A percentile compares a stretch with the other conserved stretches of the same genome.
phyloP scores from a whole-genome alignment of 768 basidiomycete genomes.

The Zangia roseola region DNA sequence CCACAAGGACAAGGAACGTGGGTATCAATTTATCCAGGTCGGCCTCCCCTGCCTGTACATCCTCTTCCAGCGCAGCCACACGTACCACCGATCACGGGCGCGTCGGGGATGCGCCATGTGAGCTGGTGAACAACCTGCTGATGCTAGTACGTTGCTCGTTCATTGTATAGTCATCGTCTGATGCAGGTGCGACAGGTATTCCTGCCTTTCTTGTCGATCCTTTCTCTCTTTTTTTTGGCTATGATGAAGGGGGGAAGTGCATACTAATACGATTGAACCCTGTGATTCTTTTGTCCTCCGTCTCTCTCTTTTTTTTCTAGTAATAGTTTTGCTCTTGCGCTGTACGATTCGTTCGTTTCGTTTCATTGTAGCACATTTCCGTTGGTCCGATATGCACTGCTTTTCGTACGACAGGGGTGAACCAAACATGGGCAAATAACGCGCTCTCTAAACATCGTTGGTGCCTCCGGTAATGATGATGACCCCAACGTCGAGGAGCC shows the following conservation, averaged over 20 bases:
- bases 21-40: conserved; percentile 23
- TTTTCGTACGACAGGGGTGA: neutral
- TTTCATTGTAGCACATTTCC: neutral
- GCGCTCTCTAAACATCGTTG: conserved; percentile 2
- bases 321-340: conserved; percentile 1
- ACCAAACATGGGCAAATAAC: conserved; percentile 16
- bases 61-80: conserved; percentile 13
- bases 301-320: conserved; percentile 2
- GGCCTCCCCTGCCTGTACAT: conserved; percentile 16
- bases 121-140: conserved; percentile 20
- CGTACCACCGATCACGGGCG: conserved; percentile 18
- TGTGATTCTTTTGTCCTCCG: neutral
- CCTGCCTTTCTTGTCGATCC: conserved; percentile 15
- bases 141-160: conserved; percentile 1
- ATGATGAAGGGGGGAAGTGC: neutral
- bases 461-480: neutral
- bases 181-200: neutral
- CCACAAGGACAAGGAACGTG: conserved; percentile 20
- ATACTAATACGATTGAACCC: conserved; percentile 19
- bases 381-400: too few relatives aligned
- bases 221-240: conserved; percentile 18
- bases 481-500: neutral
- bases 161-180: neutral
- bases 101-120: conserved; percentile 25
- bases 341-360: neutral